Evolutionary conservation across 805 yeast species (phyloP), one percentile per base, ranked within the genome.

Genomic region (Saturnispora bothae): DNA sequence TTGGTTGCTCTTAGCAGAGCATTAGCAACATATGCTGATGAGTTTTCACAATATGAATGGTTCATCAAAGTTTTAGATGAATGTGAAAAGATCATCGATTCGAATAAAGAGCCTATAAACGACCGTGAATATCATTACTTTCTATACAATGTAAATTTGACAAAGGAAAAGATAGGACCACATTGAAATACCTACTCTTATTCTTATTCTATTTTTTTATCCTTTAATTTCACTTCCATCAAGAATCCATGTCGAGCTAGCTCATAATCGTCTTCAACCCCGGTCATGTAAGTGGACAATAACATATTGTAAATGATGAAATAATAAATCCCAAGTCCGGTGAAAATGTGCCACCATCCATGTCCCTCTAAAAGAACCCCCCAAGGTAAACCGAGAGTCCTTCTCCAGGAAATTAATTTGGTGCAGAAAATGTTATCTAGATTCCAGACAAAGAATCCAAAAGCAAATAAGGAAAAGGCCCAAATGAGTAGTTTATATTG

Each of bases 261-360:
- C 39, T 61, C 59, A 54, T 73, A 88, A 23, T 71, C 64, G 20
- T 68, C 60, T 20, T 73, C 71, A n/a, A 63, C 61, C 4, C 76
- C 78, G 13, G 65, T 64, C 53, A 84, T 69, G 59, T 78, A 76
- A 23, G 80, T 63, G 47, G 89, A 69, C 44, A 88, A 62, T 45
- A 81, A 73, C 62, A 85, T 88, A 51, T 82, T 69, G 53, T 81
- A 85, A 3, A 82, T 76, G 46, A 88, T 69, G 60, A 84, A 88
- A 54, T 69, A 80, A 58, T 89, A 89, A 9, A 89, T 92, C 2
- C 96, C 95, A 16, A 76, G 63, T 1, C 95, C 94, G 0, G 92
- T 83, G 46, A 83, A 68, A 9, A 83, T 62, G 54, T 89, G 97
- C 97, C 97, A 89, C 96, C 96, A 89, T 18, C 94, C 95, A 52